Evolutionary conservation across 2,329 filamentous ascomycete genomes (phyloP).

Genomic region (Ascochyta rabiei): DNA sequence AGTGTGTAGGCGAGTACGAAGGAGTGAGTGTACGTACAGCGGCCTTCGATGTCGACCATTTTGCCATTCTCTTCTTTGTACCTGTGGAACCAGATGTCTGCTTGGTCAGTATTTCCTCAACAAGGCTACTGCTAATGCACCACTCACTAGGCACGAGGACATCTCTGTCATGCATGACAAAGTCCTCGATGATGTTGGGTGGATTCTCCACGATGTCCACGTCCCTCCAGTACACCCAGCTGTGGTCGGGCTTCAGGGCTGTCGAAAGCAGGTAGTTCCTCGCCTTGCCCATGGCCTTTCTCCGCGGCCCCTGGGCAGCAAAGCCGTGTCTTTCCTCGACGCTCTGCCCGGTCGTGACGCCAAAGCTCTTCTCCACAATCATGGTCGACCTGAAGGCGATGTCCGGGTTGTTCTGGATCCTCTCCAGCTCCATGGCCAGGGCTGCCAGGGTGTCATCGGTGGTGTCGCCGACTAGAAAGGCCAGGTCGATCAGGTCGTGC

Average conservation of each 20-base stretch:
- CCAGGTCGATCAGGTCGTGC: conserved; percentile 92
- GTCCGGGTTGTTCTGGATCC: conserved; percentile 80
- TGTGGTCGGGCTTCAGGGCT: conserved; percentile 89
- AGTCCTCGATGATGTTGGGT: conserved; percentile 86
- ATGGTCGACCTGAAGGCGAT: conserved; percentile 84
- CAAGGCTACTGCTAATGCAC: conserved; percentile 17
- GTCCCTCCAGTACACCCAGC: conserved; percentile 99
- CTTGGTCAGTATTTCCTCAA: conserved; percentile 16
- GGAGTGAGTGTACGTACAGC: conserved; percentile 66
- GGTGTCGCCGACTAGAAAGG: conserved; percentile 91
- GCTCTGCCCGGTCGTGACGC: conserved; percentile 73
- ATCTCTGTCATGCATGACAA: conserved; percentile 91
- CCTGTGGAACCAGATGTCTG: conserved; percentile 97
- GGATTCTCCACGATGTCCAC: conserved; percentile 95
- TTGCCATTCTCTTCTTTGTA: conserved; percentile 72
- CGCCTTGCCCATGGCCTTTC: conserved; percentile 87
- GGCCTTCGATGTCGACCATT: conserved; percentile 81
- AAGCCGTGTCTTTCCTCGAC: conserved; percentile 86
- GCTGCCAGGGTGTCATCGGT: conserved; percentile 90
- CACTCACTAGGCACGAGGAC: conserved; percentile 89
- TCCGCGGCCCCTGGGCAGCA: conserved; percentile 83
- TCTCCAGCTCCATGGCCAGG: conserved; percentile 81
- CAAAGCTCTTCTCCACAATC: conserved; percentile 92
- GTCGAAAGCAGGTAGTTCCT: conserved; percentile 88
- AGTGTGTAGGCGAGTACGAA: not conserved